Conservation (phyloP, 2,329 filamentous ascomycete species). For the Clarireedia paspali region DNA sequence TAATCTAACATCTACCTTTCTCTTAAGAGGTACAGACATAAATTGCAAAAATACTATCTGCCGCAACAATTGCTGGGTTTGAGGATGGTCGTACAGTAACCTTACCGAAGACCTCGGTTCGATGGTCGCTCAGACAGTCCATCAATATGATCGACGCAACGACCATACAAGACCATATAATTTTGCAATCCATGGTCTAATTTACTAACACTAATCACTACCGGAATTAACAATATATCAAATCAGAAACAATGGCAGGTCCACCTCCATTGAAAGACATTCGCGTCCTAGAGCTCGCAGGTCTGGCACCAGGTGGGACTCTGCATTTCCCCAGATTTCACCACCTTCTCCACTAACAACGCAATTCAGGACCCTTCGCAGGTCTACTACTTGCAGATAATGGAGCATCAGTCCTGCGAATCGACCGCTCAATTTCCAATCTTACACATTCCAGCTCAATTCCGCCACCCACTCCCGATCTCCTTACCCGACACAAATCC, state of each 20-base stretch:
- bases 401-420: slow-evolving; percentile 77
- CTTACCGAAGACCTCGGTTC: too few species aligned
- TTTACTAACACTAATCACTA: too few species aligned
- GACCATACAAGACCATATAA: too few species aligned
- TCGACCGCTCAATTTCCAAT: slow-evolving; percentile 59
- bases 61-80: too few species aligned
- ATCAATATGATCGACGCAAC: too few species aligned
- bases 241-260: slow-evolving; percentile 14
- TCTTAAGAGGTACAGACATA: too few species aligned
- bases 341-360: neutral
- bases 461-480: slow-evolving; percentile 53
- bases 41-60: too few species aligned
- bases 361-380: slow-evolving; percentile 65
- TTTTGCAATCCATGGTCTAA: too few species aligned
- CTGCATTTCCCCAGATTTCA: slow-evolving; percentile 33
- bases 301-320: slow-evolving; percentile 46
- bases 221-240: too few species aligned
- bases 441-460: slow-evolving; percentile 34
- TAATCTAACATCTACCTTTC: too few species aligned
- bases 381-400: slow-evolving; percentile 85
- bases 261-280: slow-evolving; percentile 45
- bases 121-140: too few species aligned
- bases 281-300: slow-evolving; percentile 59
- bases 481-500: slow-evolving; percentile 71
- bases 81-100: too few species aligned